Percentiles rank a stretch among this genome's conserved stretches.
Evolutionary conservation across 768 basidiomycete species (phyloP).

Genomic region (Lactarius vividus): DNA sequence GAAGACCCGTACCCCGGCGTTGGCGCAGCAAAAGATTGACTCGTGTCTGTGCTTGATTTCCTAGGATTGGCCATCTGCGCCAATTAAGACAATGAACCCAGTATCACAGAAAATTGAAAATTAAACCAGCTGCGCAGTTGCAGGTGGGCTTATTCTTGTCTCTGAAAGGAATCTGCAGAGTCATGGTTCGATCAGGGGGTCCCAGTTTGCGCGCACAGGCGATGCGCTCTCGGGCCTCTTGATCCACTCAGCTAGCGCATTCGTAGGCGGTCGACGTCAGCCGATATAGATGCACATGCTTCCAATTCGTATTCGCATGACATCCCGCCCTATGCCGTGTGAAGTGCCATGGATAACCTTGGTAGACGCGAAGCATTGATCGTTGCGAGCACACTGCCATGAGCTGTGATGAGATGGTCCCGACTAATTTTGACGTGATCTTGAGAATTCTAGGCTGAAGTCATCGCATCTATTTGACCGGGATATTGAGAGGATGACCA

Average conservation of each 20-base stretch:
- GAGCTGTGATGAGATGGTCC: neutral
- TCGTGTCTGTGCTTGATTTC: constrained; percentile 14
- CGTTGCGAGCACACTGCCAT: neutral
- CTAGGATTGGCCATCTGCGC: constrained; percentile 14
- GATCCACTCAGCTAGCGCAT: neutral
- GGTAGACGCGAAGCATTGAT: neutral
- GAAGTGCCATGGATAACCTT: neutral
- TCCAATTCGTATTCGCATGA: neutral
- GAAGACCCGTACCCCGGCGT: neutral
- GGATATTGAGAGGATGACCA: neutral
- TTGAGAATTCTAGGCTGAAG: neutral
- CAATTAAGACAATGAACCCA: constrained; percentile 1
- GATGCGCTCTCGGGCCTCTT: neutral
- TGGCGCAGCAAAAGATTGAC: constrained; percentile 13
- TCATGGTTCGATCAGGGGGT: neutral
- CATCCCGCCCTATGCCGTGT: neutral
- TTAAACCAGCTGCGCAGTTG: constrained; percentile 19
- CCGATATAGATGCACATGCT: neutral
- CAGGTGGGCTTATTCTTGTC: constrained; percentile 6
- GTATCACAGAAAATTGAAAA: constrained; percentile 14
- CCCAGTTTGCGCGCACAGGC: neutral
- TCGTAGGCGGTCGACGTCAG: neutral
- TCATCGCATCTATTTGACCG: neutral
- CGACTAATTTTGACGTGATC: neutral
- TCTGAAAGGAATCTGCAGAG: constrained; percentile 4